Conservation (phyloP, 164 flowering plant genomes). For the Kingdonia uniflora region DNA sequence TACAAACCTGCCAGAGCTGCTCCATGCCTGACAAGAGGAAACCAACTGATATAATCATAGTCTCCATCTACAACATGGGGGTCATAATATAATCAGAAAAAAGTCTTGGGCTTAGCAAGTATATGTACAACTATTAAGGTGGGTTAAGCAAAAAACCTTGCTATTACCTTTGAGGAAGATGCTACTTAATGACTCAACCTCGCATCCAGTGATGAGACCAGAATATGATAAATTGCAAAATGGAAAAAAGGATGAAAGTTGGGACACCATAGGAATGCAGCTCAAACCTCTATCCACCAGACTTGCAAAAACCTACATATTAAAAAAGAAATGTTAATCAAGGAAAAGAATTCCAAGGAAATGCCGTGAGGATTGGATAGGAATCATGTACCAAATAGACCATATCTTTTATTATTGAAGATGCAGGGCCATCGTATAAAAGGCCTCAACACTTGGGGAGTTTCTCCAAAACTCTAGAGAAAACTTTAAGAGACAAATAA, state of each 20-base stretch:
- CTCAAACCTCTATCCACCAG: constrained; percentile 18
- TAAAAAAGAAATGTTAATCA: not conserved
- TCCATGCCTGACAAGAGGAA: constrained; percentile 54
- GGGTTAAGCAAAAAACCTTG: not conserved
- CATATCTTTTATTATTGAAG: too few relatives aligned
- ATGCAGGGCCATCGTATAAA: too few relatives aligned
- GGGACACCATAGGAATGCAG: constrained; percentile 26
- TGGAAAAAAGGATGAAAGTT: constrained; percentile 40
- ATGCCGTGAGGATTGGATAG: too few relatives aligned
- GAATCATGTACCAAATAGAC: too few relatives aligned
- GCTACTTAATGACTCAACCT: constrained; percentile 27
- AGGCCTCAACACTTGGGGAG: too few relatives aligned
- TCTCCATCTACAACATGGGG: constrained; percentile 29
- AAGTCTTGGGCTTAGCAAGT: constrained; percentile 7
- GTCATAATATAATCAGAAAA: not conserved
- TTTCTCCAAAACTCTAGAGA: too few relatives aligned
- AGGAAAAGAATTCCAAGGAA: not conserved
- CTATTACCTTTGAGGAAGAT: constrained; percentile 37
- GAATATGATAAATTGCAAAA: constrained; percentile 59
- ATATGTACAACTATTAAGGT: not conserved
- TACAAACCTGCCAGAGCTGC: constrained; percentile 67
- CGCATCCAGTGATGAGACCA: constrained; percentile 51
- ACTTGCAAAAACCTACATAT: constrained; percentile 47
- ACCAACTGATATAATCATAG: constrained; percentile 38
- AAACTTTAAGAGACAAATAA: too few relatives aligned